phyloP scores from a whole-genome alignment of 139 green algal species.

The Zygnema cylindricum region DNA sequence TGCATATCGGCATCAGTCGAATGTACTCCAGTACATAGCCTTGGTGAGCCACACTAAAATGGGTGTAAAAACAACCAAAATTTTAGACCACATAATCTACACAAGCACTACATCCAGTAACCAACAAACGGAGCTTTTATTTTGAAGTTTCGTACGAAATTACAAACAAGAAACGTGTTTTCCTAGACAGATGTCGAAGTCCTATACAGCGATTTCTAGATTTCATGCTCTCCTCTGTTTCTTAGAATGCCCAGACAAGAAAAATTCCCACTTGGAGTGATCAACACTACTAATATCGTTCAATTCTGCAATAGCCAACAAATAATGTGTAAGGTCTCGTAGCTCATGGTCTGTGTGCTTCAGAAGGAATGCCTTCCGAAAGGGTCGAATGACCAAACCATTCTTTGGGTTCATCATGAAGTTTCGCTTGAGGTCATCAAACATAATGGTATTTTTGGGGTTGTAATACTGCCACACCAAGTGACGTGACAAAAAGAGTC shows the following conservation, averaged over 20 bases:
- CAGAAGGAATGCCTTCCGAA: constrained; percentile 78
- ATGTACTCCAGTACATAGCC: too few species aligned
- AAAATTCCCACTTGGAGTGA: constrained; percentile 79
- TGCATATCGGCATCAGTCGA: too few species aligned
- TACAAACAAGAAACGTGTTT: too few species aligned
- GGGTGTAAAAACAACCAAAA: too few species aligned
- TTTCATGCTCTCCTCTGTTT: background rate
- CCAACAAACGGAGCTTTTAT: too few species aligned
- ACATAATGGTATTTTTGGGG: constrained; percentile 91
- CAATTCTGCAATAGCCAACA: constrained; percentile 77
- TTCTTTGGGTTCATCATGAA: constrained; percentile 94
- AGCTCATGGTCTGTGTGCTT: constrained; percentile 85
- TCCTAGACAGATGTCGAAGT: too few species aligned
- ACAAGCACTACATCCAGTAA: too few species aligned
- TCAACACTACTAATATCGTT: constrained; percentile 73
- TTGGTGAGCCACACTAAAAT: too few species aligned
- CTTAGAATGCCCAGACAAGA: constrained; percentile 16
- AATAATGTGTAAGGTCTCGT: constrained; percentile 79
- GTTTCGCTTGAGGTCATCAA: constrained; percentile 93
- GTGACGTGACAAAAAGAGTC: too few species aligned
- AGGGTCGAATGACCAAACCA: constrained; percentile 90
- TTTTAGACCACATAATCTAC: too few species aligned
- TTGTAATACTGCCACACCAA: constrained; percentile 57
- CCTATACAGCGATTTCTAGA: too few species aligned
- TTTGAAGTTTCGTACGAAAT: too few species aligned